These are phyloP conservation scores for Tardiomyces blankii DNA, from an alignment of 1,139 yeast species.

Conservation along the genomic window DNA sequence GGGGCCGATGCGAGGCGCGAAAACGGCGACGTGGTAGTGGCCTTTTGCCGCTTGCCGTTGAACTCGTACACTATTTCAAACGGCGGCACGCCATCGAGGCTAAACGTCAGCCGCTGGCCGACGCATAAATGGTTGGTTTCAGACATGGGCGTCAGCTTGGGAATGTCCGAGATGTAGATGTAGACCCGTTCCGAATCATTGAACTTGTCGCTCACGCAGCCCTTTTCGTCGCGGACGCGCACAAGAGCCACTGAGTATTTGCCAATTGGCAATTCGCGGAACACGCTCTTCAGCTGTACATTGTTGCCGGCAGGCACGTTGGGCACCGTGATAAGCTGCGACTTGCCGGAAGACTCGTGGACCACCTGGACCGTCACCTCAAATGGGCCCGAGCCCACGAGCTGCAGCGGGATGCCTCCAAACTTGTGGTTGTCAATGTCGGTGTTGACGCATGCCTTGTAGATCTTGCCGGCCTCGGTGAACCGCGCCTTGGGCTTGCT, in stretches of 20 bases:
- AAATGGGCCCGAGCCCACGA: conserved; percentile 59
- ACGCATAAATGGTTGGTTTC: conserved; percentile 52
- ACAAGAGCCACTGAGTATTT: conserved; percentile 47
- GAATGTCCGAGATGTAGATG: conserved; percentile 64
- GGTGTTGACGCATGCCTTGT: conserved; percentile 40
- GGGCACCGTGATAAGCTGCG: conserved; percentile 22
- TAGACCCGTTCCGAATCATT: conserved; percentile 23
- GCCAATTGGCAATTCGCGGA: conserved; percentile 38
- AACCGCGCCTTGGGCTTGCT: conserved; percentile 51
- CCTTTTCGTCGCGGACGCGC: conserved; percentile 55
- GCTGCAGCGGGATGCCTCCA: conserved; percentile 44
- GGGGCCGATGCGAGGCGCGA: conserved; percentile 72
- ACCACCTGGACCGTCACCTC: conserved; percentile 40
- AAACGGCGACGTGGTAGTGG: conserved; percentile 47
- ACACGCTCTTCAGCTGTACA: conserved; percentile 28
- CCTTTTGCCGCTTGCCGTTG: conserved; percentile 48
- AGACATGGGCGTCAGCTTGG: conserved; percentile 43
- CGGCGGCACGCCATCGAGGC: conserved; percentile 70
- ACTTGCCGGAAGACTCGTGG: conserved; percentile 42
- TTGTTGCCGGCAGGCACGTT: conserved; percentile 25
- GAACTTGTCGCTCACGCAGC: conserved; percentile 43
- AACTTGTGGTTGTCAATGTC: conserved; percentile 21
- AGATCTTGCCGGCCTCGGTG: conserved; percentile 34
- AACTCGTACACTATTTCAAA: conserved; percentile 66
- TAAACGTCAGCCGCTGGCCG: conserved; percentile 77